These are phyloP conservation scores for Mycena filopes DNA, from an alignment of 768 basidiomycete species.

Conservation along the genomic window DNA sequence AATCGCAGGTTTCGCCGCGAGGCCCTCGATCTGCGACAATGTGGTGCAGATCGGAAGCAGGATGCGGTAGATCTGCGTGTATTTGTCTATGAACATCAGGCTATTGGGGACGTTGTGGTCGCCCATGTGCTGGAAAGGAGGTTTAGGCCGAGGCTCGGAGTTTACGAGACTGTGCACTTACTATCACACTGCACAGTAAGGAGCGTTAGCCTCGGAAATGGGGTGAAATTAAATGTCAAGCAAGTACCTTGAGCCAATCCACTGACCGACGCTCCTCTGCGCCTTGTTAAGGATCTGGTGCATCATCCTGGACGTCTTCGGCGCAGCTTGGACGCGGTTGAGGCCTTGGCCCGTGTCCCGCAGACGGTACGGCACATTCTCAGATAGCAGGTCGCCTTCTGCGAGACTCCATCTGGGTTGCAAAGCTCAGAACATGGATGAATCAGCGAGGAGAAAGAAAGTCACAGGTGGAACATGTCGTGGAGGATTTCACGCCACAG, in stretches of 20 bases:
- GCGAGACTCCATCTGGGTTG: slow-evolving; percentile 52
- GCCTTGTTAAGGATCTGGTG: slow-evolving; percentile 87
- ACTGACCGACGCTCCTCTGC: slow-evolving; percentile 81
- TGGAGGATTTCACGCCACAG: slow-evolving; percentile 89
- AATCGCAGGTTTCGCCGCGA: slow-evolving; percentile 75
- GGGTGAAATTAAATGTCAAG: neutral
- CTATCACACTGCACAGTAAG: slow-evolving; percentile 67
- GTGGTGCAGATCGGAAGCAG: slow-evolving; percentile 89
- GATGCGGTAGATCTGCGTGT: slow-evolving; percentile 92
- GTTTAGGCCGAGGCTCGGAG: slow-evolving; percentile 7
- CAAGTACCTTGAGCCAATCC: slow-evolving; percentile 69
- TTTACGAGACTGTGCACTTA: slow-evolving; percentile 12
- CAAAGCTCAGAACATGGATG: neutral
- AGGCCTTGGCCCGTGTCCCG: slow-evolving; percentile 93
- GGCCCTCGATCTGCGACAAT: slow-evolving; percentile 74
- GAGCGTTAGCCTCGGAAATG: slow-evolving; percentile 10
- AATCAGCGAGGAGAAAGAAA: slow-evolving; percentile 26
- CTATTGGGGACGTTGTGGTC: slow-evolving; percentile 89
- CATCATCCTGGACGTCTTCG: slow-evolving; percentile 93
- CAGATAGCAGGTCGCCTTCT: slow-evolving; percentile 84
- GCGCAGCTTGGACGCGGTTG: slow-evolving; percentile 87
- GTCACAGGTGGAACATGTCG: slow-evolving; percentile 92
- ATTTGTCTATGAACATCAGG: slow-evolving; percentile 92
- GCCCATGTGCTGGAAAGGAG: slow-evolving; percentile 70
- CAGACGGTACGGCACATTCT: slow-evolving; percentile 78